Conservation (phyloP, 805 yeast species). For the Myxozyma mucilagina region DNA sequence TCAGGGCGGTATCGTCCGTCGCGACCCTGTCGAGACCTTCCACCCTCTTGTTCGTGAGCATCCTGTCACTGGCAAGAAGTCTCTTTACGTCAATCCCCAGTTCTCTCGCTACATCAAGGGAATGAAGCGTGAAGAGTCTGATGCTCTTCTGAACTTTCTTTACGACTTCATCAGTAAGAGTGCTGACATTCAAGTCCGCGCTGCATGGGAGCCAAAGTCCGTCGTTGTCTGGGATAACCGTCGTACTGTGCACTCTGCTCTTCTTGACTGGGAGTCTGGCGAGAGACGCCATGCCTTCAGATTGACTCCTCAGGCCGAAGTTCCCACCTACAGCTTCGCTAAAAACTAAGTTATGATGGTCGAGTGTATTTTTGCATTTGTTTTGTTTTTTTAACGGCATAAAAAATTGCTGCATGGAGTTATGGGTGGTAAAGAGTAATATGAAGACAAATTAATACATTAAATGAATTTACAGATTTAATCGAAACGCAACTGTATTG, state of each 20-base stretch:
- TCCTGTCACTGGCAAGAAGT: conserved; percentile 52
- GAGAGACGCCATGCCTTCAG: conserved; percentile 71
- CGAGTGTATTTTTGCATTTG: neutral
- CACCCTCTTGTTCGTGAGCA: conserved; percentile 55
- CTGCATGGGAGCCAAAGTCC: conserved; percentile 52
- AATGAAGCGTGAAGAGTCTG: conserved; percentile 70
- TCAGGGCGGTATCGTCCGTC: conserved; percentile 49
- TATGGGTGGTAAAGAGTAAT: neutral
- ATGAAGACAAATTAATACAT: neutral
- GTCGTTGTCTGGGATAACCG: conserved; percentile 60
- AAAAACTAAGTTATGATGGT: neutral
- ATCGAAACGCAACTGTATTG: too few species aligned
- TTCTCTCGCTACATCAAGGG: conserved; percentile 68
- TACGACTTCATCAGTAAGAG: conserved; percentile 49
- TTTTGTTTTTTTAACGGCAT: neutral
- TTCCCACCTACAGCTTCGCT: conserved; percentile 46
- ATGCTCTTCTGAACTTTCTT: conserved; percentile 57
- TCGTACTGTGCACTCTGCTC: conserved; percentile 52
- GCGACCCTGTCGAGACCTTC: conserved; percentile 48
- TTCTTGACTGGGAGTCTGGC: conserved; percentile 58
- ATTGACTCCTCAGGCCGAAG: conserved; percentile 73
- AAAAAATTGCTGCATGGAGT: neutral
- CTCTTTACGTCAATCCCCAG: conserved; percentile 46
- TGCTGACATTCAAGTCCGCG: conserved; percentile 54
- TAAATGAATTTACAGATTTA: too few species aligned